Percentiles rank a stretch among this genome's conserved stretches.
phyloP scores from a whole-genome alignment of 768 basidiomycete species.

The Boletus barrowsii region DNA sequence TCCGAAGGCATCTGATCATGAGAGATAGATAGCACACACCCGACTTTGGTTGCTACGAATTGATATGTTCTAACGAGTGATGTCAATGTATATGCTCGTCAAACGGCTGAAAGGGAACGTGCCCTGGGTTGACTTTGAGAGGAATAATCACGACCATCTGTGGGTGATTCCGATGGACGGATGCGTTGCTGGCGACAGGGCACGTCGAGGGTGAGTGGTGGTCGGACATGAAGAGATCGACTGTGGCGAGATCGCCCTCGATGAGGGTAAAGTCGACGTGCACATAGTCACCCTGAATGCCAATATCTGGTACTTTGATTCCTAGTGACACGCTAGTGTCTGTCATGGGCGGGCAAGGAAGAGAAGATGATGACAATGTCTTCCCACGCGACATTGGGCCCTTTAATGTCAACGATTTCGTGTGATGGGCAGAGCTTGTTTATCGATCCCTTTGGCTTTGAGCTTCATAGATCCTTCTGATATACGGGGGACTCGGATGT shows the following conservation, averaged over 20 bases:
- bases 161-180: no score
- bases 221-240: not conserved
- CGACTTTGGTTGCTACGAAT: not conserved
- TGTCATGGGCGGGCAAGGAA: not conserved
- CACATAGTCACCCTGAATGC: not conserved
- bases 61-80: not conserved
- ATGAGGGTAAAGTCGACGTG: accelerated
- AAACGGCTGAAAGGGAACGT: not conserved
- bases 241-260: not conserved
- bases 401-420: no score
- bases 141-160: not conserved
- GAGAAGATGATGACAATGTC: no score
- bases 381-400: no score
- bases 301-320: not conserved
- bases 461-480: no score
- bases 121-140: not conserved
- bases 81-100: not conserved
- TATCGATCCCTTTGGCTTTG: no score
- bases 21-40: not conserved
- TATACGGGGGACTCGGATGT: no score
- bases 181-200: no score
- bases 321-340: not conserved
- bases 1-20: not conserved
- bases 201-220: no score
- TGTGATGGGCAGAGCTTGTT: no score